Conservation (phyloP, 2,329 filamentous ascomycete genomes). For the Ascochyta pisi region DNA sequence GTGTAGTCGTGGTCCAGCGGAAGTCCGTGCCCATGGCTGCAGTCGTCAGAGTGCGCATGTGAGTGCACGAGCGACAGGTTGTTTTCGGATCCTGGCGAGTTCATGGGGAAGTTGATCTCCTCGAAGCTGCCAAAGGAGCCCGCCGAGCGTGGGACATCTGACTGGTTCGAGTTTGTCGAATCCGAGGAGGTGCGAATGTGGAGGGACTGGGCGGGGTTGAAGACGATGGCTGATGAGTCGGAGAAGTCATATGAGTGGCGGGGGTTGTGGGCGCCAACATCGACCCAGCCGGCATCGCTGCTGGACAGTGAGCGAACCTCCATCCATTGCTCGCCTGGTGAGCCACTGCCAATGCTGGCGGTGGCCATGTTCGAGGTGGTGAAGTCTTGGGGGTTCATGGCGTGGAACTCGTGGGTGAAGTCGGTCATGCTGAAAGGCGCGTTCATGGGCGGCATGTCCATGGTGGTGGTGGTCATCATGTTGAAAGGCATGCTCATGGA, state of each 20-base stretch:
- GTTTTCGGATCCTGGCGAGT: constrained; percentile 79
- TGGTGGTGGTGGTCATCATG: constrained; percentile 52
- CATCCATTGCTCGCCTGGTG: constrained; percentile 79
- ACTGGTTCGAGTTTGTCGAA: constrained; percentile 81
- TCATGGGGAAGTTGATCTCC: constrained; percentile 72
- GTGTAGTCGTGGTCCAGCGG: constrained; percentile 40
- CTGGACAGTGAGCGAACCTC: constrained; percentile 87
- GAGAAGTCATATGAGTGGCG: constrained; percentile 75
- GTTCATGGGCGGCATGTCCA: constrained; percentile 49
- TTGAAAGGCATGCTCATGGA: constrained; percentile 53
- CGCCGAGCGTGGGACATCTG: constrained; percentile 64
- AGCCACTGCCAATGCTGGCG: constrained; percentile 61
- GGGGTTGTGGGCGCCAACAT: constrained; percentile 64
- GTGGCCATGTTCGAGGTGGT: constrained; percentile 30
- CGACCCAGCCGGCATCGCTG: constrained; percentile 86
- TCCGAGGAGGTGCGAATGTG: constrained; percentile 88
- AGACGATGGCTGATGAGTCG: constrained; percentile 69
- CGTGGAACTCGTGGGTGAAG: constrained; percentile 72
- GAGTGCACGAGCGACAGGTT: constrained; percentile 33
- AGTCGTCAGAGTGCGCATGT: constrained; percentile 36
- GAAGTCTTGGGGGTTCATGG: constrained; percentile 56
- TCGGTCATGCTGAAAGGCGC: constrained; percentile 62
- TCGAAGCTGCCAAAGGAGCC: constrained; percentile 83
- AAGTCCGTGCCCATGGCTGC: constrained; percentile 34
- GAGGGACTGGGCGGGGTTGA: constrained; percentile 89